Evolutionary conservation across 169 alveolate genomes (phyloP), one percentile per base, ranked within the genome.

Genomic region (Cryptosporidium parvum): DNA sequence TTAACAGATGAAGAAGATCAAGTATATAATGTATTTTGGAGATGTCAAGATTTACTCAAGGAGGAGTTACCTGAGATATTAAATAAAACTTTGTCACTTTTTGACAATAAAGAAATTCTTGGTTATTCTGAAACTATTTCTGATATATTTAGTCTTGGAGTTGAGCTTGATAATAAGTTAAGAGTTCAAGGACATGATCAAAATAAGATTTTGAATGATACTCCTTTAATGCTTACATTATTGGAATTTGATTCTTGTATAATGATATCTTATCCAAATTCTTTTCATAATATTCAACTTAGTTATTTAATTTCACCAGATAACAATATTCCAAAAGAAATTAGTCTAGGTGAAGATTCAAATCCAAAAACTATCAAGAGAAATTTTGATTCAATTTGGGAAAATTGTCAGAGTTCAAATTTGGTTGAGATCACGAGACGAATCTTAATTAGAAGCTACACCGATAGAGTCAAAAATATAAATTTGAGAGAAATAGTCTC

Each of bases 191-290:
- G 73, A 9, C 53, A 53, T 21, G 37, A 37, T 44, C 44, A 35
- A 3, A 73, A 59, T 56, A 56, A 56, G 37, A 26, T 0, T n/a
- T 21, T 56, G 35, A 65, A 65, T 14, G 72, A 65, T 65, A 65
- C 51, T 12, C 72, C 72, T 65, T 16, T 26, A 37, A 35, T n/a
- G 52, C 12, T 48, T 58, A n/a, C 67, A 7, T 7, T 80, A 42
- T 62, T 80, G 21, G 73, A 80, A 21, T 80, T 61, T 59, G 89
- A 80, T 48, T 59, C 80, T 26, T 80, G 89, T 31, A 45, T 58
- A 33, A 59, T 80, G 39, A 39, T 80, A 10, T 31, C 75, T n/a
- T 61, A 80, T 42, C 62, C 89, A n/a, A 8, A 44, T 29, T 21
- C 29, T 14, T 61, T 31, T 23, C 18, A n/a, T 29, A 18, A 39